A percentile compares a stretch with the other conserved stretches of the same genome.
These are phyloP conservation scores for Proliferodiscus dingleyae DNA, from an alignment of 2,329 filamentous ascomycete species.

Conservation along the genomic window DNA sequence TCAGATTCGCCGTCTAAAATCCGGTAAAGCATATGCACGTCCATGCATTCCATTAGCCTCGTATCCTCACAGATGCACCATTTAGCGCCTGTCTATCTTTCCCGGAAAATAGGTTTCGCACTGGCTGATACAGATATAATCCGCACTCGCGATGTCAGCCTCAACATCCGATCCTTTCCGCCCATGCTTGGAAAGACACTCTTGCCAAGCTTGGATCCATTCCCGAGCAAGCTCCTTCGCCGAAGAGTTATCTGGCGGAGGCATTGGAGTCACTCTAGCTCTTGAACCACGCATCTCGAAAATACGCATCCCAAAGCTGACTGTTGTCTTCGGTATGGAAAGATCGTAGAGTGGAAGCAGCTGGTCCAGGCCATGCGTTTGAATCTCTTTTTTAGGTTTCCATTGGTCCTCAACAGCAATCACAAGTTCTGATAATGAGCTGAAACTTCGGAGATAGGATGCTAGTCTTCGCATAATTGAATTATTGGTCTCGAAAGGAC, in stretches of 20 bases:
- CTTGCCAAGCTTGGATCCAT: background rate
- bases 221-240: background rate
- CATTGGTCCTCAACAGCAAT: background rate
- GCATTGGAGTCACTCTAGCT: too few species aligned
- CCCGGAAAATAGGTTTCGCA: too few species aligned
- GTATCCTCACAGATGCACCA: too few species aligned
- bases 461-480: background rate
- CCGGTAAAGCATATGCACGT: too few species aligned
- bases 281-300: background rate
- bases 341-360: slow-evolving; percentile 1
- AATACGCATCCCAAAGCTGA: background rate
- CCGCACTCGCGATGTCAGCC: background rate
- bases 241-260: too few species aligned
- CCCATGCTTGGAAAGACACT: background rate
- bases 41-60: too few species aligned
- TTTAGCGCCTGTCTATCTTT: too few species aligned
- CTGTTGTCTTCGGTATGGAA: background rate
- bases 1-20: too few species aligned
- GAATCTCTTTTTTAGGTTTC: background rate
- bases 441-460: background rate
- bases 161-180: background rate
- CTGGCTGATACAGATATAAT: too few species aligned
- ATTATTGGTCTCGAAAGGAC: background rate
- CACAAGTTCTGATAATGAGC: background rate
- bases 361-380: background rate